Percentiles rank a stretch among this genome's conserved stretches.
phyloP scores from a whole-genome alignment of 1,284 basidiomycete species.

The Uromyces viciae-fabae region DNA sequence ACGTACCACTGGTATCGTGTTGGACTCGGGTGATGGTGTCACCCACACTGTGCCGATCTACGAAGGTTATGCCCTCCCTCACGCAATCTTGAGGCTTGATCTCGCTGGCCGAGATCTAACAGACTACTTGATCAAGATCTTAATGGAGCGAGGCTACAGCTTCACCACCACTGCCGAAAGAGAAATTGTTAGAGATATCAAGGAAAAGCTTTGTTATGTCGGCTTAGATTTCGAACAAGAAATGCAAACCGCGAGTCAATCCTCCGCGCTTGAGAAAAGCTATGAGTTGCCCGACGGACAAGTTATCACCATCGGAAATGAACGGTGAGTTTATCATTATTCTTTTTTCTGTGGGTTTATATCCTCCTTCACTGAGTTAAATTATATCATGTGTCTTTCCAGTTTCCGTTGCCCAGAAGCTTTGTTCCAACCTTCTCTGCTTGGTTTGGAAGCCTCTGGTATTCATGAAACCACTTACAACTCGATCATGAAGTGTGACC shows the following conservation, averaged over 20 bases:
- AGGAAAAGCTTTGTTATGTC: slow-evolving; percentile 97
- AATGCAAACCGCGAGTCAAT: slow-evolving; percentile 85
- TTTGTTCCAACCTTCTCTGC: slow-evolving; percentile 91
- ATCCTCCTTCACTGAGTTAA: background rate
- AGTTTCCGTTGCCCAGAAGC: slow-evolving; percentile 95
- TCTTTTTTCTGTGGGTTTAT: background rate
- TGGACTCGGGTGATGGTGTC: slow-evolving; percentile 91
- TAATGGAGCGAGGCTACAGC: slow-evolving; percentile 88
- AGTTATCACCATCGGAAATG: slow-evolving; percentile 93
- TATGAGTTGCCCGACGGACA: slow-evolving; percentile 96
- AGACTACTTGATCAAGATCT: slow-evolving; percentile 84
- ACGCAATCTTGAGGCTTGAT: slow-evolving; percentile 91
- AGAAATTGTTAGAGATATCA: slow-evolving; percentile 96
- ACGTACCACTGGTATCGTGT: slow-evolving; percentile 85
- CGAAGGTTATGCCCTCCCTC: slow-evolving; percentile 90
- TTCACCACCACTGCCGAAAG: slow-evolving; percentile 89
- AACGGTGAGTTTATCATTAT: slow-evolving; percentile 63
- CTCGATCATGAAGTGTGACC: slow-evolving; percentile 69
- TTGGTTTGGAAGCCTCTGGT: slow-evolving; percentile 87
- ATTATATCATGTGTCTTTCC: too few relatives aligned
- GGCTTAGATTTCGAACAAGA: slow-evolving; percentile 96
- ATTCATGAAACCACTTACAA: slow-evolving; percentile 96
- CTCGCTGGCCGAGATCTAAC: slow-evolving; percentile 93
- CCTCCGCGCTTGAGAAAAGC: slow-evolving; percentile 86
- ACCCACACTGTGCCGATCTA: slow-evolving; percentile 91